Evolutionary conservation across 805 yeast species (phyloP).

Genomic region (Kazachstania africana): DNA sequence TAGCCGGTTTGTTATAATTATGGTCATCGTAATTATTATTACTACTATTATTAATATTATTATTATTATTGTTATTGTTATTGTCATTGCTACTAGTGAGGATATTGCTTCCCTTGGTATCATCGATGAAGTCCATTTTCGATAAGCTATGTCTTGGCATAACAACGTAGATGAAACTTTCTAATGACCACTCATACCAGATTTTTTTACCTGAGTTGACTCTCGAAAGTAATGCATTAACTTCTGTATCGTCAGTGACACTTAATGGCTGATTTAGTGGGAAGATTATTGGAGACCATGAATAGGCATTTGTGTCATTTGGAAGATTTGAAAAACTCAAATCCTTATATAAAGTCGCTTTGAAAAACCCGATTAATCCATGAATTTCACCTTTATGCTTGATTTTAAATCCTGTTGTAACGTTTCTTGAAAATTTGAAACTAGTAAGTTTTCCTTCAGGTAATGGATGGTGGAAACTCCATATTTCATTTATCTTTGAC

Average conservation of each 20-base stretch:
- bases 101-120: neutral
- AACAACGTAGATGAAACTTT: constrained; percentile 36
- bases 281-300: constrained; percentile 63
- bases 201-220: constrained; percentile 28
- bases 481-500: constrained; percentile 37
- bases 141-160: constrained; percentile 13
- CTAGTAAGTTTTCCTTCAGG: neutral
- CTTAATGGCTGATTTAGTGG: constrained; percentile 46
- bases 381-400: constrained; percentile 46
- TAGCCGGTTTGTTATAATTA: neutral
- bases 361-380: constrained; percentile 67
- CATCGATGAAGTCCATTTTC: neutral
- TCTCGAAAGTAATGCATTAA: constrained; percentile 42
- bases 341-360: constrained; percentile 55
- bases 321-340: constrained; percentile 27
- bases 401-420: constrained; percentile 32
- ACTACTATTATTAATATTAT: neutral
- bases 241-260: constrained; percentile 41
- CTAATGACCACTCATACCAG: constrained; percentile 63
- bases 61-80: neutral
- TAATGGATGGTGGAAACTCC: constrained; percentile 52
- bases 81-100: neutral
- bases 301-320: constrained; percentile 29
- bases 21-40: neutral
- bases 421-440: constrained; percentile 8